Evolutionary conservation across 2,329 filamentous ascomycete species (phyloP), one percentile per base, ranked within the genome.

Genomic region (Hypomyces rosellus): DNA sequence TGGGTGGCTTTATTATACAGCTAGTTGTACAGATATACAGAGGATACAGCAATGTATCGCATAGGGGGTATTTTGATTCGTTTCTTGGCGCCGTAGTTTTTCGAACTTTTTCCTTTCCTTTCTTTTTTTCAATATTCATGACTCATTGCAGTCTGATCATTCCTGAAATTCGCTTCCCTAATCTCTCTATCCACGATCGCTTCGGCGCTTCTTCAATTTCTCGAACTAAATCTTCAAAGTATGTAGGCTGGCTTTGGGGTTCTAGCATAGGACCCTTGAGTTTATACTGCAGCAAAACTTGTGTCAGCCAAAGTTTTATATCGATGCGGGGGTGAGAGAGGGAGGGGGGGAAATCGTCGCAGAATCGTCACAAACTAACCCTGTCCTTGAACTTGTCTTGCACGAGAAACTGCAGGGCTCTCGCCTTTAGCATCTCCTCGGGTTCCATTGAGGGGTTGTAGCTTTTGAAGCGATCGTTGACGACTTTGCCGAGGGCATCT

Each of bases 151-250:
- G 68, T 53, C 82, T 72, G 53, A 86, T 74, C 65, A 82, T 73
- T 11, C 83, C 82, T 54, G 76, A 75, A 55, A 84, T 60, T 54
- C 73, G 73, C 61, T 84, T 78, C 53, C 70, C 66, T 45, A 81
- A 53, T 48, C 76, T 71, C 45, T 74, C 71, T 18, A 78, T 61
- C 69, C 74, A 81, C 7, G 74, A 75, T 51, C 83, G 69, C 38
- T 69, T 76, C 2, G 83, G 84, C 3, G 80, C 82, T 57, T 78
- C 78, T 34, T 85, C 78, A 20, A 87, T 73, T 63, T 87, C 84
- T 48, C 68, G 71, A 1, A 85, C 63, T 30, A 87, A 65, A 55
- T 84, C 78, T 16, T 70, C 64, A 60, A 84, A 87, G 63, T 87
- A 84, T 0, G 75, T 78, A 36, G 83, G 83, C 56, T 85, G 81